Evolutionary conservation across 2,329 filamentous ascomycete species (phyloP), one percentile per base, ranked within the genome.

Genomic region (Shiraia bambusicola): DNA sequence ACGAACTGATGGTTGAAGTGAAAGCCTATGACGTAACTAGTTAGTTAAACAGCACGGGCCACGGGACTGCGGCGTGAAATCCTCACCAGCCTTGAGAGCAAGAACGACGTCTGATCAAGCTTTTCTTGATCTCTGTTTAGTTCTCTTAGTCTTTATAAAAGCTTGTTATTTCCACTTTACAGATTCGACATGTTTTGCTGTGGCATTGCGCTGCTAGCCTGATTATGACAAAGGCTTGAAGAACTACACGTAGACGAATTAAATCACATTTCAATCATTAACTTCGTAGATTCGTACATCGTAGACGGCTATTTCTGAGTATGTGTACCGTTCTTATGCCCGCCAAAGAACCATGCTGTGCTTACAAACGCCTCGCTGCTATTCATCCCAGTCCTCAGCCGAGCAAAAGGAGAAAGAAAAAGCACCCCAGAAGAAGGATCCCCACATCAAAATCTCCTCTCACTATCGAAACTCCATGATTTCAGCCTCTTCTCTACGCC

Each of bases 401-500:
- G 6, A 26, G 35, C 30, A 34, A 24, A 10, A 28, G 27, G 25
- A 14, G 28, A 25, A 12, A 8, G 5, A 14, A 35, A 9, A 15
- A 13, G 17, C 4, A n/a, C n/a, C n/a, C n/a, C n/a, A 12, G 17
- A 19, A 15, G 13, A 33, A 33, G 14, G 6, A 12, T 8, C 10
- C 5, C 33, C 24, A 14, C 11, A 10, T 12, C 10, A n/a, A 5
- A 13, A 14, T 16, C 11, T n/a, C 8, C 13, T 48, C 34, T 8
- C 11, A 38, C 30, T 39, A 58, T 8, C 54, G 42, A 31, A 58
- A 59, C 2, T 47, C 45, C 26, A 40, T 40, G 27, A 46, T 32
- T 4, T 48, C 45, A 2, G 55, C 28, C 30, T 55, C 39, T 12
- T 58, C 56, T 19, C 53, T 50, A 12, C 45, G 36, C 26, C 40